A percentile compares a stretch with the other conserved stretches of the same genome.
Conservation (phyloP, 2,329 filamentous ascomycete species). For the Cryphonectria carpinicola region DNA sequence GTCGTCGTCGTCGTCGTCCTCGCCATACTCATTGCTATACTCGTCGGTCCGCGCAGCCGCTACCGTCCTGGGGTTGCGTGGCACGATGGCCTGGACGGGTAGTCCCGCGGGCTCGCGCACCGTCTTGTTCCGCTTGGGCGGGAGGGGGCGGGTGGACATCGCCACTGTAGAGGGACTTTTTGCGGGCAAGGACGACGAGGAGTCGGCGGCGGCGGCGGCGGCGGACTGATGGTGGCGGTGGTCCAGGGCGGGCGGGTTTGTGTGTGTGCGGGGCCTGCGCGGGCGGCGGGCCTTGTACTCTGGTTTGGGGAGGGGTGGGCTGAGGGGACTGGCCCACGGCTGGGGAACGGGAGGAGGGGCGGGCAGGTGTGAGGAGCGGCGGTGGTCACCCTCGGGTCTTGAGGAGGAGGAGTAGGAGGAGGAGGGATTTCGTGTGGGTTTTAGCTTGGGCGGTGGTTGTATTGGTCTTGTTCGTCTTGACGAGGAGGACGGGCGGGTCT, state of each 20-base stretch:
- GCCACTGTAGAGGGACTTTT: conserved; percentile 3
- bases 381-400: background rate
- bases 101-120: conserved; percentile 11
- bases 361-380: conserved; percentile 14
- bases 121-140: conserved; percentile 10
- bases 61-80: conserved; percentile 13
- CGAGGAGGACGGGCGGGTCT: background rate
- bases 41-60: conserved; percentile 14
- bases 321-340: background rate
- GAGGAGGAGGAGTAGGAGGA: background rate
- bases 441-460: background rate
- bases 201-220: background rate
- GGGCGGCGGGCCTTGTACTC: background rate
- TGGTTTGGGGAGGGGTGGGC: conserved; percentile 16
- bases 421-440: background rate
- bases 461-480: conserved; percentile 3
- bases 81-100: conserved; percentile 17
- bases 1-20: background rate
- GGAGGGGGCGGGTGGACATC: background rate
- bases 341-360: conserved; percentile 15
- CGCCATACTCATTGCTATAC: conserved; percentile 9
- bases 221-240: background rate
- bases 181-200: conserved; percentile 9
- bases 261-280: conserved; percentile 3
- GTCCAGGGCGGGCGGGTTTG: conserved; percentile 7